Base-by-base conservation (phyloP, 2,329 filamentous ascomycete species). In the Colletotrichum orchidophilum region DNA sequence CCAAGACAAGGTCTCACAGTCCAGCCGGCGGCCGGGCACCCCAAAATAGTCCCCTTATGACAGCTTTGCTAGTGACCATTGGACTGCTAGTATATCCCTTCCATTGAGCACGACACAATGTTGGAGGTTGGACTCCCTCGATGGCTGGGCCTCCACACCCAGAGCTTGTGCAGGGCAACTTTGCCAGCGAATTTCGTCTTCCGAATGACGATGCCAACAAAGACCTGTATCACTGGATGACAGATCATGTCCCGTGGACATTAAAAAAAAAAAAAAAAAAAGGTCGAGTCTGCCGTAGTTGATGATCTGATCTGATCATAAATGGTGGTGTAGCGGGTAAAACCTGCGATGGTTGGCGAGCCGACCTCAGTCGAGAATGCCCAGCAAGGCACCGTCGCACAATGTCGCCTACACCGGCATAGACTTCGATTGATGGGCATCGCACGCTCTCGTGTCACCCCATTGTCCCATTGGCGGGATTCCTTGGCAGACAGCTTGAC, bases 91-190 rank as follows among this genome's bases (percentile, higher is more conserved):
- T 15, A 39, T 29, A 68, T 69, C 69, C 69, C 69, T 71, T 68
- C 35, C 39, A n/a, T 53, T 53, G 26, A 49, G 18, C 21, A 21
- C 52, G 33, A 26, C 21, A 46, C 53, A 54, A 69, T 63, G 29
- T 18, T 12, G 58, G 68, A 62, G 69, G 69, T 26, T 69, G 69
- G 69, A n/a, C 69, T 69, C 69, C 69, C 69, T 71, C 18, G 58
- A 39, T 63, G 65, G 53, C 59, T 54, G 58, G 64, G 31, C 18
- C n/a, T 5, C 18, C 42, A 54, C 3, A 46, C 58, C 52, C 39
- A 26, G 11, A 29, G 29, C 55, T 52, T 31, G 31, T 42, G 50
- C 50, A 61, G 62, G 62, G 55, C 26, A 18, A 31, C 24, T 50
- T 35, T 24, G n/a, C 27, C 27, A 33, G 49, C 58, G 13, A 29